Conservation (phyloP, 805 yeast genomes). For the Torulaspora franciscae region DNA sequence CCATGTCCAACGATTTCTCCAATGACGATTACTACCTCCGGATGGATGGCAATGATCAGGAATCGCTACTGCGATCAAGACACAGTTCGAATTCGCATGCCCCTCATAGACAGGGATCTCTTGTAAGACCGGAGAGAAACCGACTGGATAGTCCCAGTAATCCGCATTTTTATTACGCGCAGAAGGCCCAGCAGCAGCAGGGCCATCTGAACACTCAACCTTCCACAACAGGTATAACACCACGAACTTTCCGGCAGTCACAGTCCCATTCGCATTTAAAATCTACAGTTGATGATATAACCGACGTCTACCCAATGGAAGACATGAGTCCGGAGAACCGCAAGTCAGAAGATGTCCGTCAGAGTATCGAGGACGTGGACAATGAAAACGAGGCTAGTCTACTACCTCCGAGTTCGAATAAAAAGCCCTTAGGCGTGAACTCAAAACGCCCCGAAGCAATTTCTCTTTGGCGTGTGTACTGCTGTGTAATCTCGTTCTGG, state of each 20-base stretch:
- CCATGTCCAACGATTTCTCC: conserved; percentile 7
- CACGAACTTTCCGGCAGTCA: conserved; percentile 28
- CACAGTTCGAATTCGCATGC: conserved; percentile 13
- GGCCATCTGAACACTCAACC: conserved; percentile 61
- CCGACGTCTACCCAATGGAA: conserved; percentile 9
- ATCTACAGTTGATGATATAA: conserved; percentile 1
- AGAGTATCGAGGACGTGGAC: conserved; percentile 4
- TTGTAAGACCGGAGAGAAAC: conserved; percentile 82
- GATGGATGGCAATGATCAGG: conserved; percentile 30
- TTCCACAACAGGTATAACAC: conserved; percentile 68
- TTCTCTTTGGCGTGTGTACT: conserved; percentile 67
- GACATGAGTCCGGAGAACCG: background rate
- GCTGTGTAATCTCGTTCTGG: conserved; percentile 82
- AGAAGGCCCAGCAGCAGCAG: conserved; percentile 61
- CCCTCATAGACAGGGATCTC: conserved; percentile 44
- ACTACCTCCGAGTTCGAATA: background rate
- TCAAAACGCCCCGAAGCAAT: conserved; percentile 6
- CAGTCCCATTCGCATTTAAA: background rate
- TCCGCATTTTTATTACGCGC: conserved; percentile 74
- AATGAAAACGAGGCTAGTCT: conserved; percentile 6
- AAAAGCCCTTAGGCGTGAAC: background rate
- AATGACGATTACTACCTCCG: conserved; percentile 19
- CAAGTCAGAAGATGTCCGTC: conserved; percentile 1
- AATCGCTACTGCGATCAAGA: conserved; percentile 33
- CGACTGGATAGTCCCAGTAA: conserved; percentile 56